Conservation (phyloP, 441 rosid genomes). For the Kokia cookei region DNA sequence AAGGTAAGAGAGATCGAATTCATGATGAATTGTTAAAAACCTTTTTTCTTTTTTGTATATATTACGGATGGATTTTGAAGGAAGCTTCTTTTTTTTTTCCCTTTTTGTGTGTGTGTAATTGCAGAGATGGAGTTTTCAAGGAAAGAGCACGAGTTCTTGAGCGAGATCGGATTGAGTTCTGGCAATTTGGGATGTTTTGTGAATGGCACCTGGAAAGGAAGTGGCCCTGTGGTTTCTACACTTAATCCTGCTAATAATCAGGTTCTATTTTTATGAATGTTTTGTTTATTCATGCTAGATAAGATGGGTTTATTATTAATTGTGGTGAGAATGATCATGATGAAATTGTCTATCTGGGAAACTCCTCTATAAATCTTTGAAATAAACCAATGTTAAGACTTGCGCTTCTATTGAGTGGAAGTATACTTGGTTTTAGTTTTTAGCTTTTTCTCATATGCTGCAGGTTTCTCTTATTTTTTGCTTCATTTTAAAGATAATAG, state of each 20-base stretch:
- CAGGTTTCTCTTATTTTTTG: not conserved
- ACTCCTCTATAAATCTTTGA: too few relatives aligned
- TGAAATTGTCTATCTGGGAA: not conserved
- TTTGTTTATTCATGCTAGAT: not conserved
- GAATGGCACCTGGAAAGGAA: slow-evolving; percentile 70
- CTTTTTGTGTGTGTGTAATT: not conserved
- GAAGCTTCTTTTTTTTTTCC: not conserved
- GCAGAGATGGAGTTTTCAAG: slow-evolving; percentile 60
- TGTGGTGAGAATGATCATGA: not conserved
- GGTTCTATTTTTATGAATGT: slow-evolving; percentile 25
- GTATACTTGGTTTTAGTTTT: not conserved
- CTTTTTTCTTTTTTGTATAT: not conserved
- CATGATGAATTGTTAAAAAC: not conserved
- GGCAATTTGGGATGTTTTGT: slow-evolving; percentile 67
- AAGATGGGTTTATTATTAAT: not conserved
- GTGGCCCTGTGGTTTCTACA: slow-evolving; percentile 60
- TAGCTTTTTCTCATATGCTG: not conserved
- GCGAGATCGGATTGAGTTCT: slow-evolving; percentile 68
- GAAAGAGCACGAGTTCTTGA: slow-evolving; percentile 62
- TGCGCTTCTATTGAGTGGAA: not conserved
- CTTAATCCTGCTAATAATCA: slow-evolving; percentile 78
- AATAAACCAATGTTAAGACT: not conserved
- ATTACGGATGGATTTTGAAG: not conserved
- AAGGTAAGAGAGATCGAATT: not conserved
- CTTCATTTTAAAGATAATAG: not conserved